Base-by-base conservation (phyloP, 495 filamentous ascomycete species). In the Lasiosphaeria ovina region DNA sequence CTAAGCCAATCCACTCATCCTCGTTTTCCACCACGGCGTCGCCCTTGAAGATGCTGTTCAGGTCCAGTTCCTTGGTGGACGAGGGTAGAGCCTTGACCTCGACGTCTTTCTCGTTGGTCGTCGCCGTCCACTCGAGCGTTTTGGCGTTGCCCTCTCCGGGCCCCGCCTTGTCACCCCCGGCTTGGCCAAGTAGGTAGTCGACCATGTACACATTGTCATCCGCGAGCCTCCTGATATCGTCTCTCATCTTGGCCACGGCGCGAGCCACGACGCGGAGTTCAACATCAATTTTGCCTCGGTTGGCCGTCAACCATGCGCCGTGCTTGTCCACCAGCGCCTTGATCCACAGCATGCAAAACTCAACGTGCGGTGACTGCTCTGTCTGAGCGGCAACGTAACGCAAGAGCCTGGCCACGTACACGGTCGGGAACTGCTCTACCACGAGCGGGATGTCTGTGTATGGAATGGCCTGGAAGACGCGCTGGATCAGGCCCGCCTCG, bases 321-420 rank as follows among this genome's bases (percentile, higher is more conserved):
- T 97, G 94, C 61, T 79, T 83, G 62, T 86, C 86, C 60, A 97
- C 77, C 35, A 97, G 70, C n/a, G 87, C 83, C 70, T 93, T 89
- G 62, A 97, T 87, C 94, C 94, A 98, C 12, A 92, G 70, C 58
- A 98, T 76, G 69, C 93, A 93, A 74, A 97, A 94, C 73, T 98
- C 94, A 17, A 98, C 78, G 76, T 96, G 92, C 2, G 93, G 93
- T 1, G 85, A 91, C 62, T 94, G 88, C 63, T 97, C 93, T n/a
- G 88, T 88, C 61, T 91, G 89, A 49, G 86, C 79, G 4, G 90
- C 90, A n/a, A 97, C 86, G 59, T 93, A 94, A 48, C 91, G 84
- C 48, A 98, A 75, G 14, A 97, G 74, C 36, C 87, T 83, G 49
- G 86, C 82, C 4, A 98, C 81, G 71, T 98, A 98, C n/a, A 96